Evolutionary conservation across 2,329 filamentous ascomycete genomes (phyloP).

Genomic region (Penicillium sp.): DNA sequence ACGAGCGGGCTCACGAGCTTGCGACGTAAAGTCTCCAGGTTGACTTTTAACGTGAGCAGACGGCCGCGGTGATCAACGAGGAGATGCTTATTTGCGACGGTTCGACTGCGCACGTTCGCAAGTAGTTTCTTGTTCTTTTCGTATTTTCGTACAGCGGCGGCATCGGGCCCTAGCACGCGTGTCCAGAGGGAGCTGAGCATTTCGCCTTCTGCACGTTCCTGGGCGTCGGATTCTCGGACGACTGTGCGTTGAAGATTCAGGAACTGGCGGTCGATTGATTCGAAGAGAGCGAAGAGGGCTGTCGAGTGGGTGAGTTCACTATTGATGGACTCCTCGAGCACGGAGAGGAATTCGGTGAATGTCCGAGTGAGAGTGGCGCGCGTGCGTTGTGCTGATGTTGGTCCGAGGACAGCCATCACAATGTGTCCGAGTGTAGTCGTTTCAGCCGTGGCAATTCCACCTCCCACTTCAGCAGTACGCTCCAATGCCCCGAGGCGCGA

Average conservation of each 20-base stretch:
- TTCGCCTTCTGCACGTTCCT: conserved; percentile 78
- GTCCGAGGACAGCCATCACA: conserved; percentile 72
- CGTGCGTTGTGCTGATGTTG: conserved; percentile 76
- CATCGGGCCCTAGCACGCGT: conserved; percentile 73
- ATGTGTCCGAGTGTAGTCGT: conserved; percentile 62
- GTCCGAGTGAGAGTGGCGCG: conserved; percentile 78
- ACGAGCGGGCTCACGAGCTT: conserved; percentile 85
- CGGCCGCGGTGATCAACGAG: conserved; percentile 84
- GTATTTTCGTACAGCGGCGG: conserved; percentile 77
- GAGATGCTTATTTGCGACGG: conserved; percentile 81
- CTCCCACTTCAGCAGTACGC: conserved; percentile 26
- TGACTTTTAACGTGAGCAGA: conserved; percentile 78
- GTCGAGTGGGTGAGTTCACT: conserved; percentile 78
- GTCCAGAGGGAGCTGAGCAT: conserved; percentile 84
- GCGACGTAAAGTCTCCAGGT: conserved; percentile 76
- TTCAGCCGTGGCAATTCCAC: conserved; percentile 44
- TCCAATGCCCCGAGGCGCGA: conserved; percentile 52
- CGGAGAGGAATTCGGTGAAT: conserved; percentile 80
- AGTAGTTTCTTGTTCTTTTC: conserved; percentile 84
- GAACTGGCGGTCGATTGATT: conserved; percentile 86
- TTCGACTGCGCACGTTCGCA: conserved; percentile 73
- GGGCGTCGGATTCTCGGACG: conserved; percentile 75
- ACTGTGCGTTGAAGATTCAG: conserved; percentile 82
- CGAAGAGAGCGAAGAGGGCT: conserved; percentile 82
- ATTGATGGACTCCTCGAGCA: conserved; percentile 85